Percentiles rank a stretch among this genome's conserved stretches.
These are phyloP conservation scores for Parachlorella kessleri DNA, from an alignment of 139 green algal genomes.

Conservation along the genomic window DNA sequence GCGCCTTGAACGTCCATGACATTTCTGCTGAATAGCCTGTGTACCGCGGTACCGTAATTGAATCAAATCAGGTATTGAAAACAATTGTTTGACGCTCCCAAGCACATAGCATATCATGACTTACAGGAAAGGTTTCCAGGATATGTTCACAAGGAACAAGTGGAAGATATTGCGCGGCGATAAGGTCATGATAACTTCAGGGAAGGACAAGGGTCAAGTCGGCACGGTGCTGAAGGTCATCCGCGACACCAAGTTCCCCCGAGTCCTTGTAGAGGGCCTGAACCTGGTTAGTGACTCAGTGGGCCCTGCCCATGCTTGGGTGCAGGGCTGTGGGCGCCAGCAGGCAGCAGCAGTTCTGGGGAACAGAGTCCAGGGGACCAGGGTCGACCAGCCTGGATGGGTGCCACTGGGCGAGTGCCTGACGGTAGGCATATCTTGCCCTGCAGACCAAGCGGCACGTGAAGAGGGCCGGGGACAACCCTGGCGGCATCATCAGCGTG, in stretches of 20 bases:
- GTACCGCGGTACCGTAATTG: too few species aligned
- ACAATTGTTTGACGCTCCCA: too few species aligned
- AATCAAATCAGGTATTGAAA: too few species aligned
- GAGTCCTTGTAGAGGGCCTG: slow-evolving; percentile 71
- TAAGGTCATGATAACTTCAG: slow-evolving; percentile 66
- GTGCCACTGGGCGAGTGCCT: too few species aligned
- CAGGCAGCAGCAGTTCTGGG: background rate
- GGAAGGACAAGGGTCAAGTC: slow-evolving; percentile 73
- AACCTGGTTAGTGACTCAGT: slow-evolving; percentile 71
- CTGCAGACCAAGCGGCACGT: slow-evolving; percentile 69
- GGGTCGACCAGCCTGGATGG: background rate
- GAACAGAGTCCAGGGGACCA: background rate
- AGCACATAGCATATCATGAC: too few species aligned
- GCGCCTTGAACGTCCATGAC: too few species aligned
- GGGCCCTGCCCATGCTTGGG: too few species aligned
- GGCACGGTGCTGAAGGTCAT: slow-evolving; percentile 64
- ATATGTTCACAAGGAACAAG: slow-evolving; percentile 50
- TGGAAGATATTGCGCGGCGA: slow-evolving; percentile 69
- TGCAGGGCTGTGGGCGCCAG: background rate
- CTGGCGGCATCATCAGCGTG: slow-evolving; percentile 67
- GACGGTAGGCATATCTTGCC: background rate
- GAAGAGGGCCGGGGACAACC: slow-evolving; percentile 56
- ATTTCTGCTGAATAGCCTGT: too few species aligned
- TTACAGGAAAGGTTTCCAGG: slow-evolving; percentile 33
- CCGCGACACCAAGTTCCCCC: slow-evolving; percentile 51